A percentile compares a stretch with the other conserved stretches of the same genome.
These are phyloP conservation scores for Hortiboletus campestris DNA, from an alignment of 768 basidiomycete genomes.

Conservation along the genomic window DNA sequence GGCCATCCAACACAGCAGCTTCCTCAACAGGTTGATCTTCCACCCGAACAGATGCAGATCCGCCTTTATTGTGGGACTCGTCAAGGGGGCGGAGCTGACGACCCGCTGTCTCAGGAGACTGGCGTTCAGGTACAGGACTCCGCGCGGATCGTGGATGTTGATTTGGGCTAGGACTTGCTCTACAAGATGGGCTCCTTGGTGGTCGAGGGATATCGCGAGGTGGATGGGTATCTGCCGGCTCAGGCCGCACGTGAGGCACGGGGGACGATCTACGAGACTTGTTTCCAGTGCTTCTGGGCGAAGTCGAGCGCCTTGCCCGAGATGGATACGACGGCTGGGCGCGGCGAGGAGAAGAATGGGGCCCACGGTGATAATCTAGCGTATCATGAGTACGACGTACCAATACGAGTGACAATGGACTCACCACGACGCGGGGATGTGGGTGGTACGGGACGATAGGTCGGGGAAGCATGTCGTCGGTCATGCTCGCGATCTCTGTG, in stretches of 20 bases:
- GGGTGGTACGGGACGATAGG: conserved; percentile 15
- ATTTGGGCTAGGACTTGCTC: conserved; percentile 15
- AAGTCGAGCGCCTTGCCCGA: conserved; percentile 23
- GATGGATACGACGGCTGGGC: conserved; percentile 9
- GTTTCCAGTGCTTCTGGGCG: conserved; percentile 20
- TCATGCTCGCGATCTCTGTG: conserved; percentile 23
- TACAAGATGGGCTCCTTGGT: conserved; percentile 13
- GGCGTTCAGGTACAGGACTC: conserved; percentile 12
- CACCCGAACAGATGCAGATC: neutral
- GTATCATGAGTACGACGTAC: neutral
- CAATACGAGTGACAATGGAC: neutral
- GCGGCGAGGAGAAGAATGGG: conserved; percentile 14
- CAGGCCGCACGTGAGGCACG: conserved; percentile 10
- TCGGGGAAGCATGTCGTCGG: conserved; percentile 16
- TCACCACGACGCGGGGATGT: conserved; percentile 28
- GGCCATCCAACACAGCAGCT: neutral
- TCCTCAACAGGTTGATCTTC: conserved; percentile 2
- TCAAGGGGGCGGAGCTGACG: neutral
- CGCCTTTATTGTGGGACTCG: neutral
- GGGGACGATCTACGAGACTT: conserved; percentile 25
- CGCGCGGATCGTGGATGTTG: neutral
- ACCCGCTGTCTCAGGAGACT: neutral
- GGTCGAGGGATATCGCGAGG: conserved; percentile 11
- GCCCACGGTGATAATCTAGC: conserved; percentile 17
- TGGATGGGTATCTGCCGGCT: conserved; percentile 7